A percentile compares a stretch with the other conserved stretches of the same genome.
These are phyloP conservation scores for Eryngium alpinum DNA, from an alignment of 140 eudicot species.

Conservation along the genomic window DNA sequence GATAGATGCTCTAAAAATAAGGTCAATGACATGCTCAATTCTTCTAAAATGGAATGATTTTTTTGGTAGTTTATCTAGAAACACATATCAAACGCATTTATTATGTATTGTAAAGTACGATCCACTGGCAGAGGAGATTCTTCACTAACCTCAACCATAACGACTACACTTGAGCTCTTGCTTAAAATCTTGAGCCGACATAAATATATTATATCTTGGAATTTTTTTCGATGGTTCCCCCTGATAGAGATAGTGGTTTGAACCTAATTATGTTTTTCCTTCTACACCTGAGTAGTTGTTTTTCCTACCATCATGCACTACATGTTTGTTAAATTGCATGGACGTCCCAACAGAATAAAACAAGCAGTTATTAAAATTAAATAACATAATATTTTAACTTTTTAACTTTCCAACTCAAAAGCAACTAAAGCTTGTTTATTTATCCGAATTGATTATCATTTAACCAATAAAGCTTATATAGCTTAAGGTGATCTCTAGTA, in stretches of 20 bases:
- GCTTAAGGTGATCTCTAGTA: neutral
- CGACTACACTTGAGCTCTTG: neutral
- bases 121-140: neutral
- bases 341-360: neutral
- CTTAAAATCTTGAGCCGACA: neutral
- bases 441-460: too few species aligned
- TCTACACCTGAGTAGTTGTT: too few species aligned
- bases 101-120: neutral
- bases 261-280: too few species aligned
- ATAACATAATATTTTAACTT: neutral
- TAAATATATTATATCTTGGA: too few species aligned
- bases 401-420: neutral
- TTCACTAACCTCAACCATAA: neutral
- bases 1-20: neutral
- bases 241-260: too few species aligned
- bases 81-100: neutral
- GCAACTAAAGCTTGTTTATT: neutral
- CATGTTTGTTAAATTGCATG: neutral
- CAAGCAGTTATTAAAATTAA: neutral
- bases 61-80: neutral
- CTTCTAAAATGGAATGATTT: neutral
- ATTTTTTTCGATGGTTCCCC: too few species aligned
- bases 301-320: too few species aligned
- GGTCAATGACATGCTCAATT: neutral
- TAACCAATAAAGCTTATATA: neutral